A percentile compares a stretch with the other conserved stretches of the same genome.
Evolutionary conservation across 306 rosid species (phyloP).

Genomic region (Lablab purpureus): DNA sequence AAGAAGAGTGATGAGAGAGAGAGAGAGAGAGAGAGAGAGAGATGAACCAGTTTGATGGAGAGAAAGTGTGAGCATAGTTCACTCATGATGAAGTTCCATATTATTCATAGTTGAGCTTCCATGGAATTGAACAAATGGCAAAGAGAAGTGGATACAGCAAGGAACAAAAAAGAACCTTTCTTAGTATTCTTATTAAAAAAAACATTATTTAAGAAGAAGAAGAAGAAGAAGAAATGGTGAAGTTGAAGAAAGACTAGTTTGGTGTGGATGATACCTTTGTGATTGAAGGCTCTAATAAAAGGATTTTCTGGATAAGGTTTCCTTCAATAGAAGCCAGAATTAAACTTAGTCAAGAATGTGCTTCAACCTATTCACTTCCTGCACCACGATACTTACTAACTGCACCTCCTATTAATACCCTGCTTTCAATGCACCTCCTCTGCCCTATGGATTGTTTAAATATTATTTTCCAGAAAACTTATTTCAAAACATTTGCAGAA

Average conservation of each 20-base stretch:
- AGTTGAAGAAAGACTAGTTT: not conserved
- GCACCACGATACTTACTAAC: too few relatives aligned
- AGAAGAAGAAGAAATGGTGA: conserved; percentile 21
- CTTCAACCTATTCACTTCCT: not conserved
- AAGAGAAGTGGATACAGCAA: conserved; percentile 2
- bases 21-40: conserved; percentile 22
- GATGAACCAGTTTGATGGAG: conserved; percentile 47
- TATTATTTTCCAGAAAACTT: too few relatives aligned
- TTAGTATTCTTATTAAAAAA: conserved; percentile 7
- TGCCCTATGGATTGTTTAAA: too few relatives aligned
- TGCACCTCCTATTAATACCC: too few relatives aligned
- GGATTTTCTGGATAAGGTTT: conserved; percentile 47
- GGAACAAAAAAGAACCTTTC: not conserved
- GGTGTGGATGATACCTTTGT: conserved; percentile 39
- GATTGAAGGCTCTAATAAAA: conserved; percentile 12
- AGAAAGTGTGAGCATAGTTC: not conserved
- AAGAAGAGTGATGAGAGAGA: not conserved
- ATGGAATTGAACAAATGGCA: not conserved
- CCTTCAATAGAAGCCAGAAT: conserved; percentile 26
- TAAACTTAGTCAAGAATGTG: conserved; percentile 1
- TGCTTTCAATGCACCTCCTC: too few relatives aligned
- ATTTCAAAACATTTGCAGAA: too few relatives aligned
- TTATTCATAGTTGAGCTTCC: conserved; percentile 9
- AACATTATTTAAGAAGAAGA: too few relatives aligned
- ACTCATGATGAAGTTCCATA: not conserved